Base-by-base conservation (phyloP, 352 stramenopile species). In the Globisporangium splendens region DNA sequence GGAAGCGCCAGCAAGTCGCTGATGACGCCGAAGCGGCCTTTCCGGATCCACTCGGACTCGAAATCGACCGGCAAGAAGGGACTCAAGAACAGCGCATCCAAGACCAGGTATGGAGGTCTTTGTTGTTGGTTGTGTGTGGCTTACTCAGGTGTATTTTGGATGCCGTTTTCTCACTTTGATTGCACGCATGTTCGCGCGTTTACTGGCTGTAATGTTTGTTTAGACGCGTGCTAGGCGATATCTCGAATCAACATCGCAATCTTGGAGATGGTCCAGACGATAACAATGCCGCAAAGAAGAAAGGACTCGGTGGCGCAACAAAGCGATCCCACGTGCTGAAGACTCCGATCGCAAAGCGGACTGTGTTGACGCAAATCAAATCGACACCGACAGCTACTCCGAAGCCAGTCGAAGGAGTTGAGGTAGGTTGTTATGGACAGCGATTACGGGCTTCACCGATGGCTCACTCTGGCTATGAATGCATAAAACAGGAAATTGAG, bases 181-280 rank as follows among this genome's bases (percentile, higher is more conserved):
- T 31, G 89, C 79, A 69, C 83, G 83, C 49, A 79, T 65, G 28
- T 67, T 93, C 8, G 69, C 24, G 24, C 5, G 24, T 31, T 31
- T 10, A 8, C 28, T 35, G 28, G 28, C 2, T 22, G 12, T 22
- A n/a, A 35, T n/a, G 17, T 8, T 6, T 53, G 8, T 43, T 39
- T 31, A 91, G 83, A 69, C 83, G 83, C 49, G 80, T 65, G 28
- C 68, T 93, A 4, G 69, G 77, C 8, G 83, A 93, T 56, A 93
- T 93, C 43, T 93, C 83, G 21, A 93, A 93, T 68, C 78, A 83
- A 48, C 77, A 88, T 46, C 70, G 68, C 22, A 81, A 73, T 44
- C 57, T 31, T 17, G 56, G 44, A 3, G 50, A 50, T 46, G 63
- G 46, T 21, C 35, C 46, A 17, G 51, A 39, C 42, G 56, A 35